These are phyloP conservation scores for Geosiphon pyriformis DNA, from an alignment of 192 early-diverging fungal species.

Conservation along the genomic window DNA sequence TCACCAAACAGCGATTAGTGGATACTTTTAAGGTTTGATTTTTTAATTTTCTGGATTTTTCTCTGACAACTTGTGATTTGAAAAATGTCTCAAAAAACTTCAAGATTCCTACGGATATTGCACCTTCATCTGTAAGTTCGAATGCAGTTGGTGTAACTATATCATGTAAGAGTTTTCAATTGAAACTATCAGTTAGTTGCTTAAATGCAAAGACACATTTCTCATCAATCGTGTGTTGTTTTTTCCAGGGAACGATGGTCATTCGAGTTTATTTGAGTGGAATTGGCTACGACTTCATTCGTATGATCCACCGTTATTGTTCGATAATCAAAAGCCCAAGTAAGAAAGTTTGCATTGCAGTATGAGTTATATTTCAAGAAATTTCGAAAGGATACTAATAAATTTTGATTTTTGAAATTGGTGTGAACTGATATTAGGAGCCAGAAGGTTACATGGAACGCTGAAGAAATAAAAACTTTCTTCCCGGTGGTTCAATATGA, in stretches of 20 bases:
- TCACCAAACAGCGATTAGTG: conserved; percentile 72
- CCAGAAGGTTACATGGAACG: conserved; percentile 20
- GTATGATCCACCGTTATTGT: conserved; percentile 54
- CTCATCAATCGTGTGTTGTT: not conserved
- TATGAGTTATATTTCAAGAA: not conserved
- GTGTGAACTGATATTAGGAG: not conserved
- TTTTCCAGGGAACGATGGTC: conserved; percentile 42
- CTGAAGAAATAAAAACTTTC: conserved; percentile 27
- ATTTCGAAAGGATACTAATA: not conserved
- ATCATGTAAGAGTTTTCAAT: conserved; percentile 30
- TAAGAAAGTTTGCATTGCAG: not conserved
- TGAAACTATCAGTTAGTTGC: too few relatives aligned
- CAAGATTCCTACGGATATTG: conserved; percentile 54
- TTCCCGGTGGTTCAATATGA: conserved; percentile 37
- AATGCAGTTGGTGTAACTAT: conserved; percentile 38
- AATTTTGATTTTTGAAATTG: too few relatives aligned
- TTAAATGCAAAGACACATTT: not conserved
- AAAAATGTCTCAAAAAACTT: not conserved
- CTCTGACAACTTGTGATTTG: not conserved
- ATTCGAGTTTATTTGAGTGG: conserved; percentile 52
- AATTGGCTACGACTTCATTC: conserved; percentile 62
- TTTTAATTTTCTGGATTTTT: not conserved
- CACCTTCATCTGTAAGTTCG: conserved; percentile 37
- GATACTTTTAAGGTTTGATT: conserved; percentile 53
- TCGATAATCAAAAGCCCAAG: conserved; percentile 15